phyloP scores from a whole-genome alignment of 768 basidiomycete species.

The Rhodotorula sphaerocarpa region DNA sequence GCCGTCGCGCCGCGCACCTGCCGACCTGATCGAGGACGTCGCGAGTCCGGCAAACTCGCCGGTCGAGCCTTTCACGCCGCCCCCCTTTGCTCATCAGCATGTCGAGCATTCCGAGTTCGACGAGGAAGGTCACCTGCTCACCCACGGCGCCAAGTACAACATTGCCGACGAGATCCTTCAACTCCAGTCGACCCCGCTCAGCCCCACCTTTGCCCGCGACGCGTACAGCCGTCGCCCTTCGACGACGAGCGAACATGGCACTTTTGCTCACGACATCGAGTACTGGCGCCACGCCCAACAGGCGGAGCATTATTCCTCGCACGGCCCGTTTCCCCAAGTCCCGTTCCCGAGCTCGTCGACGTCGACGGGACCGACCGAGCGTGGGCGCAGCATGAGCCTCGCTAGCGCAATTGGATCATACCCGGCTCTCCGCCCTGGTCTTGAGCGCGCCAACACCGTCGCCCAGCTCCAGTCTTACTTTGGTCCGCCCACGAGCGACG shows the following conservation, averaged over 20 bases:
- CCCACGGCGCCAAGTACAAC: constrained; percentile 3
- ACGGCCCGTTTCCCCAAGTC: constrained; percentile 1
- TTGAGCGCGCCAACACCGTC: constrained; percentile 18
- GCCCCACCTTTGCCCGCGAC: no score
- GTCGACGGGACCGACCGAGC: background rate
- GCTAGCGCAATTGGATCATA: constrained; percentile 11
- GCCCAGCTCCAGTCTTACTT: constrained; percentile 31
- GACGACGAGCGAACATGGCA: background rate
- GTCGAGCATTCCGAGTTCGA: constrained; percentile 7
- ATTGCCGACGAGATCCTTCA: constrained; percentile 33
- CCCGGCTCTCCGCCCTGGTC: background rate
- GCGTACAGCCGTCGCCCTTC: background rate
- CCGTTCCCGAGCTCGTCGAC: background rate
- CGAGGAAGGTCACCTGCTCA: constrained; percentile 13
- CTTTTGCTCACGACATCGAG: background rate
- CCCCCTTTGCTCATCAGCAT: background rate
- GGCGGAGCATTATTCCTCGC: background rate
- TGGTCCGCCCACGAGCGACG: constrained; percentile 9
- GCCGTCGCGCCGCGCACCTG: background rate
- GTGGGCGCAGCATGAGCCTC: constrained; percentile 25
- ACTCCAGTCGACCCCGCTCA: constrained; percentile 9
- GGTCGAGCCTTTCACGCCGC: background rate
- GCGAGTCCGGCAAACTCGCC: constrained; percentile 5
- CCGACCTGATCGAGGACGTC: background rate
- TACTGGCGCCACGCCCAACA: constrained; percentile 9